Conservation (phyloP, 495 filamentous ascomycete genomes). For the Aspergillus bertholletiae region DNA sequence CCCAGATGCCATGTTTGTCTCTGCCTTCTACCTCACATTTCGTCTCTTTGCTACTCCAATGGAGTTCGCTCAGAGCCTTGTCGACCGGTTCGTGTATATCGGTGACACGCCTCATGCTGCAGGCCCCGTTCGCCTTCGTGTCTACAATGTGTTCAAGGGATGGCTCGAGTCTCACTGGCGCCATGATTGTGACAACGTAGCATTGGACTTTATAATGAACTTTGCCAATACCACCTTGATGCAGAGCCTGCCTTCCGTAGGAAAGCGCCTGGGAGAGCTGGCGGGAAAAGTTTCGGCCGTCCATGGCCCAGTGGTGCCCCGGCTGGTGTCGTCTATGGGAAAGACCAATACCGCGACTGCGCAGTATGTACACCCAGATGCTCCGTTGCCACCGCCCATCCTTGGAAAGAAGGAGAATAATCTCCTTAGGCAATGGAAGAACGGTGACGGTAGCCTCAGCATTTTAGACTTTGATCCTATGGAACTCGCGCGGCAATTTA, state of each 20-base stretch:
- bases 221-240: conserved; percentile 76
- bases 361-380: conserved; percentile 65
- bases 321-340: conserved; percentile 81
- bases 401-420: conserved; percentile 73
- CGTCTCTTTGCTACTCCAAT: conserved; percentile 84
- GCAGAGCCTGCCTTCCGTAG: conserved; percentile 66
- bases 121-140: conserved; percentile 77
- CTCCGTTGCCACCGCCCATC: conserved; percentile 62
- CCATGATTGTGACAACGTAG: conserved; percentile 68
- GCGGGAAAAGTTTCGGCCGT: conserved; percentile 76
- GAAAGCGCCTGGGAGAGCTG: conserved; percentile 73
- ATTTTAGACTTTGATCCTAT: conserved; percentile 92
- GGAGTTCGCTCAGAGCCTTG: conserved; percentile 74
- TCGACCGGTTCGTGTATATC: conserved; percentile 90
- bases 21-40: conserved; percentile 96
- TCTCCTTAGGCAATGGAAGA: conserved; percentile 70
- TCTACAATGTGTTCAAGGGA: conserved; percentile 95
- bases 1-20: conserved; percentile 88
- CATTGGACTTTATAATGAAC: conserved; percentile 67
- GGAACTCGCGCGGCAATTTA: conserved; percentile 89
- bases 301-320: conserved; percentile 76
- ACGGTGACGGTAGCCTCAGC: conserved; percentile 61
- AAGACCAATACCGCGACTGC: conserved; percentile 76
- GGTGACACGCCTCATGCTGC: conserved; percentile 70
- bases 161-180: conserved; percentile 98